Base-by-base conservation (phyloP, 2,329 filamentous ascomycete species). In the Alternaria sp. region DNA sequence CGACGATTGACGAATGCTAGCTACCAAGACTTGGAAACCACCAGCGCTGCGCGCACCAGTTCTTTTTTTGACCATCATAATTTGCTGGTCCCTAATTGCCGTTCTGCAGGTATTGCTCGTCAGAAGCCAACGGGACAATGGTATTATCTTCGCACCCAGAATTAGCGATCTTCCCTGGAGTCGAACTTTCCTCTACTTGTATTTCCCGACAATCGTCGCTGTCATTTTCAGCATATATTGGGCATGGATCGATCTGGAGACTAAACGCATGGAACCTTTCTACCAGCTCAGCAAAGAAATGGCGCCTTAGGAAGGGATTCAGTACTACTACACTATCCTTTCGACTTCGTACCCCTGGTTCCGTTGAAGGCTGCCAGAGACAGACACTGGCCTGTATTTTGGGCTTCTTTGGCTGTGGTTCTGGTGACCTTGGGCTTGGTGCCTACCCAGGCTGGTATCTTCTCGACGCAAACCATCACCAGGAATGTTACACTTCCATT, bases 171-270 rank as follows among this genome's bases (percentile, higher is more conserved):
- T 87, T 0, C 78, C 84, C 0, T 2, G 72, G 0, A 77, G 63
- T 0, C 79, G 84, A 5, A 54, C 71, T 0, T 86, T 85, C n/a
- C 65, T 82, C 0, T 87, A 86, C 45, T 62, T 82, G 0, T 73
- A 77, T 17, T 59, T 76, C 0, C 86, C 86, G 0, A 88, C 82
- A 0, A 76, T 87, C 0, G 50, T 87, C 0, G 81, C 85, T 0
- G 81, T 88, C 0, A 7, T 84, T 0, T 88, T 86, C 60, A 84
- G 84, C 37, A 77, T 88, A 1, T 44, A 83, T 0, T 88, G 86
- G 85, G 80, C 78, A 3, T 87, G 85, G 84, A 79, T 88, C 0
- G 86, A 89, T 50, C 68, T 88, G 0, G 84, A 89, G 34, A 75
- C 80, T 0, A 86, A 87, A 56, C 66, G 87, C 0, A 75, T 88